phyloP scores from a whole-genome alignment of 257 asterid genomes.

The Solanum chiquidenum region DNA sequence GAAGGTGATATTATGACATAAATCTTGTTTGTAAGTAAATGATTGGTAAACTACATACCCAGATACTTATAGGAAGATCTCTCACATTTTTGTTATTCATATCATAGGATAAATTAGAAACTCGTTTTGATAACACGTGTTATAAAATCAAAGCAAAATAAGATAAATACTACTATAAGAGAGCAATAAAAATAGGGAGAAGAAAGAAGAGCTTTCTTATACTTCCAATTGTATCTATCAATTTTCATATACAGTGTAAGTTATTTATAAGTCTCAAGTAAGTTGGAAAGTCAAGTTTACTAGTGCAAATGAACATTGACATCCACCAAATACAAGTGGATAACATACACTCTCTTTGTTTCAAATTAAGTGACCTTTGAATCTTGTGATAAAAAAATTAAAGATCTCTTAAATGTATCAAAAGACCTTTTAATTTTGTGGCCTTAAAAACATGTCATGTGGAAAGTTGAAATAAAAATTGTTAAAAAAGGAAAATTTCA shows the following conservation, averaged over 20 bases:
- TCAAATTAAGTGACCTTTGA: not conserved
- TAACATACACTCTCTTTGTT: not conserved
- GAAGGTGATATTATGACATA: no score
- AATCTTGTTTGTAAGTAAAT: no score
- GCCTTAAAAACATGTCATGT: not conserved
- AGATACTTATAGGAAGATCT: no score
- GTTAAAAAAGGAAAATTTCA: not conserved
- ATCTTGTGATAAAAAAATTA: not conserved
- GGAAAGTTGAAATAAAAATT: no score
- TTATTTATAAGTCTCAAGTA: not conserved
- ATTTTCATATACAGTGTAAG: not conserved
- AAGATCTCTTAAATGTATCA: not conserved
- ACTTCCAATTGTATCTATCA: not conserved
- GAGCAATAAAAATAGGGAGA: not conserved
- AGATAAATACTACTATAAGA: not conserved
- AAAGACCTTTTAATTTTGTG: no score
- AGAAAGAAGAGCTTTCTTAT: not conserved
- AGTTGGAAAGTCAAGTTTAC: no score
- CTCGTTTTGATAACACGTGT: not conserved
- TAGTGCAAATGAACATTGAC: not conserved
- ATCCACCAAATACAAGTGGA: not conserved
- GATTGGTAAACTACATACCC: no score
- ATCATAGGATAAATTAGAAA: not conserved
- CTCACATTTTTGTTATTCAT: no score
- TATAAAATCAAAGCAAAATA: no score